A percentile compares a stretch with the other conserved stretches of the same genome.
Evolutionary conservation across 2,329 filamentous ascomycete genomes (phyloP).

Genomic region (Claviceps monticola): DNA sequence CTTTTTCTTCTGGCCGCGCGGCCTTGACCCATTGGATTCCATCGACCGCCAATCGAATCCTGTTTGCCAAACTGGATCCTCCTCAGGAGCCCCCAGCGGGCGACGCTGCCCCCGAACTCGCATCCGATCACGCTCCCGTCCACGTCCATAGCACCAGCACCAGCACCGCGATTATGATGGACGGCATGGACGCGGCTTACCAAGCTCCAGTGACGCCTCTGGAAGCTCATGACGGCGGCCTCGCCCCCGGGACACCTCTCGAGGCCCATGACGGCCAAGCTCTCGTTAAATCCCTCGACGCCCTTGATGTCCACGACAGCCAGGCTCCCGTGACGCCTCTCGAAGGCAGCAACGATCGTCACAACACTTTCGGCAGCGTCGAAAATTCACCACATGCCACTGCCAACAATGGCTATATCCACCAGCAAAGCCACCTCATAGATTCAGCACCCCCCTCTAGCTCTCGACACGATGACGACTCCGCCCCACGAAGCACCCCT

Average conservation of each 20-base stretch:
- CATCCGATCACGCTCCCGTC: background rate
- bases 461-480: constrained; percentile 30
- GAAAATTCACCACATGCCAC: constrained; percentile 32
- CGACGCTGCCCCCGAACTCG: constrained; percentile 11
- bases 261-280: background rate
- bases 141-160: constrained; percentile 5
- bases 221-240: no score
- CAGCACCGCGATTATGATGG: constrained; percentile 32
- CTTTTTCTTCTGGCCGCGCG: constrained; percentile 2
- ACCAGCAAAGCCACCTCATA: constrained; percentile 34
- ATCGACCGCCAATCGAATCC: constrained; percentile 2
- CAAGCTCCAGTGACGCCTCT: background rate
- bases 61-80: constrained; percentile 35
- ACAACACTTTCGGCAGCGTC: constrained; percentile 31
- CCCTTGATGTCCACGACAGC: no score
- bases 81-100: constrained; percentile 22
- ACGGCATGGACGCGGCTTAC: constrained; percentile 26
- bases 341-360: constrained; percentile 27
- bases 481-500: constrained; percentile 31
- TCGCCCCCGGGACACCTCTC: no score
- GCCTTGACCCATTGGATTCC: constrained; percentile 1
- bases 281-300: background rate
- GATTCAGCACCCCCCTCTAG: constrained; percentile 31
- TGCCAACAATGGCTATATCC: constrained; percentile 23
- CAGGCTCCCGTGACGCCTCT: background rate